Conservation (phyloP, 208 protist genomes). For the Crithidia expoeki region DNA sequence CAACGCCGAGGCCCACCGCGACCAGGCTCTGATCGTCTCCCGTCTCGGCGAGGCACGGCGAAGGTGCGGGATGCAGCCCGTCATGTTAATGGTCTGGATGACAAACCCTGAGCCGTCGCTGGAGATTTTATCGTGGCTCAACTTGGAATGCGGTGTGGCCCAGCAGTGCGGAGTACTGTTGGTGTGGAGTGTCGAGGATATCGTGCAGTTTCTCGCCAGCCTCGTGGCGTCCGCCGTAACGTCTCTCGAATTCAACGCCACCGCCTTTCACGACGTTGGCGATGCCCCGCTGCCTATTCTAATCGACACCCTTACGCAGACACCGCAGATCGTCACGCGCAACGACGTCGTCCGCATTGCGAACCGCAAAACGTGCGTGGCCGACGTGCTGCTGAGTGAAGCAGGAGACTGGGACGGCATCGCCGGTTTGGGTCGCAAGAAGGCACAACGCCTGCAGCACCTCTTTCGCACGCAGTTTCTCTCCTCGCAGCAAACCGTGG, state of each 20-base stretch:
- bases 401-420: conserved; percentile 43
- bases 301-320: conserved; percentile 77
- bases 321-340: conserved; percentile 65
- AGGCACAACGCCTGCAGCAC: conserved; percentile 49
- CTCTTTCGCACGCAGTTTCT: conserved; percentile 62
- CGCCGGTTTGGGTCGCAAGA: conserved; percentile 64
- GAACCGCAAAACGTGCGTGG: conserved; percentile 58
- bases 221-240: conserved; percentile 33
- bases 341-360: conserved; percentile 65
- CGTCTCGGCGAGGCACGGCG: conserved; percentile 26
- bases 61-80: conserved; percentile 10
- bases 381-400: conserved; percentile 53
- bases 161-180: conserved; percentile 51
- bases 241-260: conserved; percentile 49
- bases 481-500: conserved; percentile 46
- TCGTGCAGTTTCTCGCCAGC: conserved; percentile 57
- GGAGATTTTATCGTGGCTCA: conserved; percentile 67
- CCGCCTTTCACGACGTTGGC: conserved; percentile 14
- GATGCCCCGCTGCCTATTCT: conserved; percentile 49
- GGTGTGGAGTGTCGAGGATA: conserved; percentile 68
- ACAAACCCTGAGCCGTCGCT: conserved; percentile 39
- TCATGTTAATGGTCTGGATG: conserved; percentile 42
- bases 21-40: conserved; percentile 16
- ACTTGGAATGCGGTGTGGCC: conserved; percentile 67
- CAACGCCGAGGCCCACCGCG: conserved; percentile 15